A percentile compares a stretch with the other conserved stretches of the same genome.
phyloP scores from a whole-genome alignment of 805 yeast genomes.

The Maudiozyma pseudohumilis region DNA sequence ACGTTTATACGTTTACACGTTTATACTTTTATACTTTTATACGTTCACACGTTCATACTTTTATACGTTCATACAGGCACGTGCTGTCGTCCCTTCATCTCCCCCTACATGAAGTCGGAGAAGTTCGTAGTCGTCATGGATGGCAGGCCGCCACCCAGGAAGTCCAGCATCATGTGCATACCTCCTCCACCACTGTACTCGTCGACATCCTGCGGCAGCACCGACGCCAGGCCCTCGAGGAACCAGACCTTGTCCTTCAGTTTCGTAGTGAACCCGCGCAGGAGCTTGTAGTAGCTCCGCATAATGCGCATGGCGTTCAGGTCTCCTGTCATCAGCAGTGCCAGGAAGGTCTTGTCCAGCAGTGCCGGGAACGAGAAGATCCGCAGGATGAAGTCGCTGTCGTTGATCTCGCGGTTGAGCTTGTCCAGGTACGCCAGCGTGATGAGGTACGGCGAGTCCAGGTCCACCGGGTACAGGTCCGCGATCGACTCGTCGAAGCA shows the following conservation, averaged over 20 bases:
- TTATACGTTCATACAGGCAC: too few relatives aligned
- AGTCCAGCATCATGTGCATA: slow-evolving; percentile 86
- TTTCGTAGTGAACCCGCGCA: slow-evolving; percentile 73
- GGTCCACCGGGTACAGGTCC: slow-evolving; percentile 79
- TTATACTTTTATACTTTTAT: too few relatives aligned
- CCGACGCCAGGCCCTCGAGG: slow-evolving; percentile 81
- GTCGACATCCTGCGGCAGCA: slow-evolving; percentile 86
- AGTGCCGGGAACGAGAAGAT: slow-evolving; percentile 92
- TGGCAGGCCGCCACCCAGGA: slow-evolving; percentile 59
- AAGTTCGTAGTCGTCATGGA: slow-evolving; percentile 38
- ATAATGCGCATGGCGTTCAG: slow-evolving; percentile 81
- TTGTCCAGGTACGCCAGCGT: slow-evolving; percentile 81
- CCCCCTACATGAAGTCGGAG: slow-evolving; percentile 21
- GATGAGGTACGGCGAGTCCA: slow-evolving; percentile 73
- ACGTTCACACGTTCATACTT: too few relatives aligned
- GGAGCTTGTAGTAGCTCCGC: slow-evolving; percentile 74
- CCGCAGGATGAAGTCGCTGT: slow-evolving; percentile 76
- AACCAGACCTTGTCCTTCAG: slow-evolving; percentile 92
- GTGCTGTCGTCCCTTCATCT: too few relatives aligned
- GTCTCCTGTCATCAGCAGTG: slow-evolving; percentile 76
- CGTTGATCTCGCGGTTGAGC: slow-evolving; percentile 68
- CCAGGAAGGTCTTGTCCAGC: slow-evolving; percentile 69
- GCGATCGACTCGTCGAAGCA: slow-evolving; percentile 83
- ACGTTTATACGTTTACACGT: too few relatives aligned
- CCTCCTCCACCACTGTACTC: slow-evolving; percentile 90